Conservation (phyloP, 1,139 yeast species). For the Magnusiomyces magnusii region DNA sequence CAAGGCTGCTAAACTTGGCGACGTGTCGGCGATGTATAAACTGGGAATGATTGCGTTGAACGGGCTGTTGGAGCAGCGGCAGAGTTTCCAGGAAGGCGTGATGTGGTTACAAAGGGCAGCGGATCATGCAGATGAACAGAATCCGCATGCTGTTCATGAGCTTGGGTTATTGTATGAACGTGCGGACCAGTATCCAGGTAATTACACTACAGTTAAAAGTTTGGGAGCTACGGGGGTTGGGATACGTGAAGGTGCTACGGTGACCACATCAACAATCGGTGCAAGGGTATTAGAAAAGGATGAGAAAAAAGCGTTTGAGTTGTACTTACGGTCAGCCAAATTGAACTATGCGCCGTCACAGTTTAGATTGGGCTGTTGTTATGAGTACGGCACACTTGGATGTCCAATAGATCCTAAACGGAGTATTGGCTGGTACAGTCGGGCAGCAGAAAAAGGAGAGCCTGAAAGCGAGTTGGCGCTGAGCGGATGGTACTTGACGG, state of each 20-base stretch:
- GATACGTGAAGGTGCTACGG: constrained; percentile 33
- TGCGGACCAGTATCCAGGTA: constrained; percentile 38
- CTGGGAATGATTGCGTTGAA: constrained; percentile 54
- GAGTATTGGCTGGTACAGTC: constrained; percentile 84
- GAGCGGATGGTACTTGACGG: constrained; percentile 87
- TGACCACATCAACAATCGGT: constrained; percentile 4
- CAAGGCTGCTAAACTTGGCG: constrained; percentile 51
- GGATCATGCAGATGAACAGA: constrained; percentile 37
- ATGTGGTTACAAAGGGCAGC: constrained; percentile 53
- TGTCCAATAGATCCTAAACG: constrained; percentile 60
- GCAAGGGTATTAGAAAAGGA: constrained; percentile 32
- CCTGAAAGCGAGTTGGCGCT: constrained; percentile 86
- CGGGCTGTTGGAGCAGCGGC: constrained; percentile 41
- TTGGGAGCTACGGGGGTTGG: constrained; percentile 30
- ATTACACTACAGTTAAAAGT: constrained; percentile 28
- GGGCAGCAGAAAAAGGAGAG: constrained; percentile 60
- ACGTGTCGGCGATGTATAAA: constrained; percentile 58
- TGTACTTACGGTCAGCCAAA: constrained; percentile 71
- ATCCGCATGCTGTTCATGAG: constrained; percentile 54
- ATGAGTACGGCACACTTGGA: constrained; percentile 76
- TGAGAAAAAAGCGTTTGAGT: constrained; percentile 54
- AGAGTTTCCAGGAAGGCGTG: constrained; percentile 44
- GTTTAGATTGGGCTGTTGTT: constrained; percentile 76
- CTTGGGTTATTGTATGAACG: constrained; percentile 68
- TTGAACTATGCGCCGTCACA: constrained; percentile 74